phyloP scores from a whole-genome alignment of 2,329 filamentous ascomycete genomes.

The Neofusicoccum kwambonambiense region DNA sequence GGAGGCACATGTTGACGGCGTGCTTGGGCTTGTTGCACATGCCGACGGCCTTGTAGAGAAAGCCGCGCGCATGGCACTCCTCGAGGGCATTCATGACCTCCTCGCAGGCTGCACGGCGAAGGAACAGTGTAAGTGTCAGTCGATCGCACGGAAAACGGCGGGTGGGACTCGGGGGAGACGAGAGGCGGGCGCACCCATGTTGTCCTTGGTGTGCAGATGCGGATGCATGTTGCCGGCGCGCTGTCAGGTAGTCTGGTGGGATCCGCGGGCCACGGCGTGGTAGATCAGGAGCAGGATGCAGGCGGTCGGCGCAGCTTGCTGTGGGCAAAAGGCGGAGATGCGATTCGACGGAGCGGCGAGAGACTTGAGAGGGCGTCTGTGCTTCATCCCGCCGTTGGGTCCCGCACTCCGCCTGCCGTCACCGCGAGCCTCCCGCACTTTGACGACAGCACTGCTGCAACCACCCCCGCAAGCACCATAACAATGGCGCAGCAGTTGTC shows the following conservation, averaged over 20 bases:
- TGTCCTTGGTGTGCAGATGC: conserved; percentile 90
- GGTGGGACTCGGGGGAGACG: not conserved
- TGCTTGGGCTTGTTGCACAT: conserved; percentile 87
- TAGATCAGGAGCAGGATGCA: conserved; percentile 7
- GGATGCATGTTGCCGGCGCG: conserved; percentile 77
- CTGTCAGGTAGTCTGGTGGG: not conserved
- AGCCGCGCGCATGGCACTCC: conserved; percentile 90
- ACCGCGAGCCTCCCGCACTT: conserved; percentile 6
- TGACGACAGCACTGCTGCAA: not conserved
- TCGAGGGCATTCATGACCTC: conserved; percentile 92
- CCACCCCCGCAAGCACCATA: conserved; percentile 31
- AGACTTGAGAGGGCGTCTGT: not conserved
- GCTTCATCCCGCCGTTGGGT: conserved; percentile 3
- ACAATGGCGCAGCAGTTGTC: conserved; percentile 33
- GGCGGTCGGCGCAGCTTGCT: not conserved
- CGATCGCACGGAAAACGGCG: conserved; percentile 8
- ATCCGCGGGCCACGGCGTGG: not conserved
- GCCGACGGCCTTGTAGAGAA: conserved; percentile 86
- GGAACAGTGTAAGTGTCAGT: not conserved
- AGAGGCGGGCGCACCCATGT: conserved; percentile 63
- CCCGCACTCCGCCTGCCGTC: conserved; percentile 6
- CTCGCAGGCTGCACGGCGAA: conserved; percentile 69
- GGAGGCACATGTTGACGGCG: conserved; percentile 80
- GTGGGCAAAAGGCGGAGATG: not conserved
- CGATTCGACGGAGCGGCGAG: conserved; percentile 4